Evolutionary conservation across 2,329 filamentous ascomycete species (phyloP).

Genomic region (Polytolypa hystricis): DNA sequence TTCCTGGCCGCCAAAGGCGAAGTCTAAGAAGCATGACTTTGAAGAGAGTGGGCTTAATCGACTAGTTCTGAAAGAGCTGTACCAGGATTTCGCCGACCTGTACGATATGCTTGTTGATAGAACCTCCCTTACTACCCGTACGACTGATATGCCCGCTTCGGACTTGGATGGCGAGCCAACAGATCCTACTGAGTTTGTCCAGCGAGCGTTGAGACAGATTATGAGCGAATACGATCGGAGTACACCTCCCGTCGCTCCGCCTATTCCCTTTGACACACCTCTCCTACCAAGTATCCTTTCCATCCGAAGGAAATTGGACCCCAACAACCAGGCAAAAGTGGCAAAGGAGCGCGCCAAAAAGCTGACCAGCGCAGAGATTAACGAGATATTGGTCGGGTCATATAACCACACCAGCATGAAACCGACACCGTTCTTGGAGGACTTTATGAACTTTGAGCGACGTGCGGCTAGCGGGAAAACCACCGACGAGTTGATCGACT

Average conservation of each 20-base stretch:
- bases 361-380: slow-evolving; percentile 68
- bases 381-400: slow-evolving; percentile 63
- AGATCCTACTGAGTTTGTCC: slow-evolving; percentile 45
- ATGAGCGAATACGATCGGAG: slow-evolving; percentile 82
- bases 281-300: slow-evolving; percentile 59
- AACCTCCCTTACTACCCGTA: slow-evolving; percentile 63
- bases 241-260: slow-evolving; percentile 78
- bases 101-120: slow-evolving; percentile 86
- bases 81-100: slow-evolving; percentile 71
- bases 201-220: slow-evolving; percentile 63
- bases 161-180: slow-evolving; percentile 40
- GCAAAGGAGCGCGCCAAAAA: slow-evolving; percentile 58
- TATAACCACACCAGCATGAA: slow-evolving; percentile 65
- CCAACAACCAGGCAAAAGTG: slow-evolving; percentile 55
- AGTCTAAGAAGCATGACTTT: slow-evolving; percentile 82
- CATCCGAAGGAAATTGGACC: slow-evolving; percentile 54
- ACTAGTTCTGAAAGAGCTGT: slow-evolving; percentile 67
- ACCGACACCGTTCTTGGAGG: slow-evolving; percentile 36
- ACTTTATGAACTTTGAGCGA: slow-evolving; percentile 39
- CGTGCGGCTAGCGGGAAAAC: slow-evolving; percentile 33
- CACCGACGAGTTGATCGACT: slow-evolving; percentile 34
- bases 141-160: slow-evolving; percentile 54
- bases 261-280: slow-evolving; percentile 82
- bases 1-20: slow-evolving; percentile 84
- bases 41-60: slow-evolving; percentile 79